Evolutionary conservation across 2,329 filamentous ascomycete genomes (phyloP).

Genomic region (Tolypocladium pustulatum): DNA sequence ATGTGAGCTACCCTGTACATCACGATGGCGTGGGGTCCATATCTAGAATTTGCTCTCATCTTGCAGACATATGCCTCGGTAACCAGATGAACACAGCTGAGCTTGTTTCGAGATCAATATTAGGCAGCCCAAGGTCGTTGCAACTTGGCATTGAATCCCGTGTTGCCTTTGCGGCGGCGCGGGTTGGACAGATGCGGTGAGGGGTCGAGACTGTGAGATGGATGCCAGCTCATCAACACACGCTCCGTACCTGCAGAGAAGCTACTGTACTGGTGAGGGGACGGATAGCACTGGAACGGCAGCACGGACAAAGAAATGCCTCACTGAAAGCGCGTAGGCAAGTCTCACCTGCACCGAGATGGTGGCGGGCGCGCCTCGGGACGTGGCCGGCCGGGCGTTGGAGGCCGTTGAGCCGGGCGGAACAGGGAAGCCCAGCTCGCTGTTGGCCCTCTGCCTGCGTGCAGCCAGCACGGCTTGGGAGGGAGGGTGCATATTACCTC

Average conservation of each 20-base stretch:
- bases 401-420: not conserved
- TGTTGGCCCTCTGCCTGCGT: not conserved
- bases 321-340: not conserved
- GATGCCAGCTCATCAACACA: not conserved
- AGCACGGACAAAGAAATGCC: not conserved
- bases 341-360: not conserved
- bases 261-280: not conserved
- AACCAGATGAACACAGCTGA: not conserved
- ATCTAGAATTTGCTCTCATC: not conserved
- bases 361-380: not conserved
- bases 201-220: not conserved
- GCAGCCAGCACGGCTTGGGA: not conserved
- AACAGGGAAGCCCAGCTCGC: not conserved
- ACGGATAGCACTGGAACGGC: not conserved
- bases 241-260: not conserved
- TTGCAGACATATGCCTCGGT: not conserved
- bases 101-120: not conserved
- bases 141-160: not conserved
- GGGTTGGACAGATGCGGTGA: not conserved
- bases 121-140: not conserved
- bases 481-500: no score
- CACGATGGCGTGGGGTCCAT: not conserved
- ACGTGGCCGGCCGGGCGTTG: not conserved
- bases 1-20: not conserved
- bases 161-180: not conserved